Evolutionary conservation across 202 grass and related monocot species (phyloP).

Genomic region (Elaeis oleifera): DNA sequence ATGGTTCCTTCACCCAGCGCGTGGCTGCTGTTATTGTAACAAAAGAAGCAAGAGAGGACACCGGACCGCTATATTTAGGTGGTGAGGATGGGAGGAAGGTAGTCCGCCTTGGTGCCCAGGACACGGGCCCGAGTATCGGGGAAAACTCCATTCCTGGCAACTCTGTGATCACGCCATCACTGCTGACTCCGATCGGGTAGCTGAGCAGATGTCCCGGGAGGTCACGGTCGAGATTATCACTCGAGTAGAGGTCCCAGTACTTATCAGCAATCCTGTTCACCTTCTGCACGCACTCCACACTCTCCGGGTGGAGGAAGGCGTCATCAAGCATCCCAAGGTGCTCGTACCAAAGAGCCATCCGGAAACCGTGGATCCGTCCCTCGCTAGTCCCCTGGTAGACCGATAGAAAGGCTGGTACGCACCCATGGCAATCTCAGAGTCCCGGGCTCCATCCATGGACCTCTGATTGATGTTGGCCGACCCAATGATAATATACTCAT

Average conservation of each 20-base stretch:
- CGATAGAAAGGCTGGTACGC: constrained; percentile 62
- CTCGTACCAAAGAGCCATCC: constrained; percentile 92
- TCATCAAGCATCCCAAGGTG: constrained; percentile 65
- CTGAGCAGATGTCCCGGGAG: constrained; percentile 87
- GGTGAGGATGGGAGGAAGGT: constrained; percentile 76
- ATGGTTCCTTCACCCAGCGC: too few species aligned
- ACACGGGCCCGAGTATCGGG: constrained; percentile 67
- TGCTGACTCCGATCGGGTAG: constrained; percentile 51
- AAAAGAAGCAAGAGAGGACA: too few species aligned
- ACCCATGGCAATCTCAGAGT: constrained; percentile 95
- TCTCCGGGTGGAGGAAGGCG: constrained; percentile 43
- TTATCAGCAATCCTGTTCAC: constrained; percentile 72
- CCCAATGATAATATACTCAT: constrained; percentile 87
- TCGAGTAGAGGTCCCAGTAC: constrained; percentile 68
- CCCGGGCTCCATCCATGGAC: constrained; percentile 78
- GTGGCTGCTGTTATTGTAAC: too few species aligned
- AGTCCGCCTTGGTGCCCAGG: constrained; percentile 53
- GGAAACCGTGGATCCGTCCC: constrained; percentile 82
- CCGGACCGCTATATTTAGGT: constrained; percentile 22
- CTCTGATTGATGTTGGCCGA: constrained; percentile 97
- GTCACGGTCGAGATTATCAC: constrained; percentile 43
- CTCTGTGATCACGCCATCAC: constrained; percentile 48
- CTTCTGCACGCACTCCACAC: constrained; percentile 62
- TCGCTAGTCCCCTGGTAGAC: constrained; percentile 44
- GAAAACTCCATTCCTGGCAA: constrained; percentile 74